phyloP scores from a whole-genome alignment of 768 basidiomycete genomes.

The Aureoboletus auriporus region DNA sequence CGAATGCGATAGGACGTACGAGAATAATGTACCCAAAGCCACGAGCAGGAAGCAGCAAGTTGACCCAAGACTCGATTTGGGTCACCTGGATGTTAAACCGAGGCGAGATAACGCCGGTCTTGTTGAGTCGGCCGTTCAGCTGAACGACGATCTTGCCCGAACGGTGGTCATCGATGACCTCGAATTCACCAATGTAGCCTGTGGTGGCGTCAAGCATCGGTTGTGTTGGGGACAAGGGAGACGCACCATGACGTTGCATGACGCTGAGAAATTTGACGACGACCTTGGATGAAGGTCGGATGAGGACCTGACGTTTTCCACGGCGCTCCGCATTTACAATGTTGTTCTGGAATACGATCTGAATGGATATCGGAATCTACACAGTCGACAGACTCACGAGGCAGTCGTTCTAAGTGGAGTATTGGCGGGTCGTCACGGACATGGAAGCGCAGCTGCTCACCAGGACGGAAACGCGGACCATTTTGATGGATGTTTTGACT shows the following conservation, averaged over 20 bases:
- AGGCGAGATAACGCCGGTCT: conserved; percentile 99
- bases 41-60: conserved; percentile 92
- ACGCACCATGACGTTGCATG: conserved; percentile 97
- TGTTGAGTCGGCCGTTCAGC: conserved; percentile 97
- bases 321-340: conserved; percentile 99
- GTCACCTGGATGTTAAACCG: conserved; percentile 94
- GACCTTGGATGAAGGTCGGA: conserved; percentile 97
- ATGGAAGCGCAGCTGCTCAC: conserved; percentile 30
- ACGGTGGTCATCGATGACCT: conserved; percentile 98
- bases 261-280: conserved; percentile 96
- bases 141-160: conserved; percentile 98
- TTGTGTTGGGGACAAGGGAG: neutral
- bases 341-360: conserved; percentile 63
- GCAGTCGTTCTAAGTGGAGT: conserved; percentile 52
- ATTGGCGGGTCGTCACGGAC: conserved; percentile 2
- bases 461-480: conserved; percentile 88
- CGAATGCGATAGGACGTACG: conserved; percentile 39
- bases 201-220: neutral
- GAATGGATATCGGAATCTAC: neutral
- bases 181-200: conserved; percentile 99
- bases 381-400: conserved; percentile 31
- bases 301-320: conserved; percentile 98
- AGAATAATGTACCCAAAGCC: conserved; percentile 96
- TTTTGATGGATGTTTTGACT: conserved; percentile 35
- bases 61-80: conserved; percentile 96